Evolutionary conservation across 345 rosid species (phyloP), one percentile per base, ranked within the genome.

Genomic region (Noccaea caerulescens): DNA sequence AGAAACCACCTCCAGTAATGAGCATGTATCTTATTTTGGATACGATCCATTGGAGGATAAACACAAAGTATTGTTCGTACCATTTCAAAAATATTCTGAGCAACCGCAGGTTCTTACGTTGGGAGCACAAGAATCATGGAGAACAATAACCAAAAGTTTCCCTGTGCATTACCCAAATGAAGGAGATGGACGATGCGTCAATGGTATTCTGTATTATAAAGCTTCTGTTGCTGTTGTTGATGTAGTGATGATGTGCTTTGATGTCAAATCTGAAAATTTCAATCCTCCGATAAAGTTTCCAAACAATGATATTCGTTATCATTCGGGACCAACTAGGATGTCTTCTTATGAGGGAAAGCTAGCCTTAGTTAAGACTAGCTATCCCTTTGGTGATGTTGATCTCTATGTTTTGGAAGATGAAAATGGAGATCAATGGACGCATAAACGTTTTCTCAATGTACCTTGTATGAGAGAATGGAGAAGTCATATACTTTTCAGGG

Each of bases 181-280:
- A 4, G 10, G 1, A 4, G 4, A 12, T 41, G 34, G 34, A 6
- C 10, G 7, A 27, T 58, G 63, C 63, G 39, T 58, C 47, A 39
- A 23, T 58, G 63, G 34, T 38, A 44, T 58, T 20, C 1, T 58
- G 34, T 58, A 58, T 58, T 58, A 20, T 20, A 0, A 7, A 18
- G 63, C 63, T 12, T 0, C 0, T 10, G 0, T 58, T 18, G 32
- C 2, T 20, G 23, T 20, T 20, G 23, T 20, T 20, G 18, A 1
- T 16, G 18, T 0, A 16, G 18, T 16, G 18, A 16, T 16, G 18
- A 16, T 16, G 18, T 16, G 18, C 18, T 16, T 49, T 20, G 47
- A 65, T 23, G n/a, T 65, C 6, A 50, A 16, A 12, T 20, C 69
- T 20, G 69, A 65, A 65, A 65, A 9, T 11, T 37, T 63, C 23